Evolutionary conservation across 148 eudicot species (phyloP), one percentile per base, ranked within the genome.

Genomic region (Camellia sinensis): DNA sequence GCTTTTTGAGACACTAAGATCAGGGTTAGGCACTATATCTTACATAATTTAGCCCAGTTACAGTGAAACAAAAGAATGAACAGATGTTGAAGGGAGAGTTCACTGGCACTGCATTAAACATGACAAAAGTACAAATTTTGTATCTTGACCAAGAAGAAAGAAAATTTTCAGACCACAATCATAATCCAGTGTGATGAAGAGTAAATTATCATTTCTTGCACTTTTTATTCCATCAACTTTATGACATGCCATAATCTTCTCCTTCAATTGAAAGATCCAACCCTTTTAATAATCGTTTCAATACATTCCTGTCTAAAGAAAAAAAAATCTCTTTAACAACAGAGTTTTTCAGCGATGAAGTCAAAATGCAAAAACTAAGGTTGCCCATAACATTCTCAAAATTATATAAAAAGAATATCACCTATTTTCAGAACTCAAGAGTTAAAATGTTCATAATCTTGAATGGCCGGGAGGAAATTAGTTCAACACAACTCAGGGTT

Each of bases 71-170:
- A 21, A 50, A 18, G 17, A 75, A 41, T 0, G 7, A 75, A 41
- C 68, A 61, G 79, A 76, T 46, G 78, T 61, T 40, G 45, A 22
- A 63, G 60, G 14, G 64, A 63, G 60, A 72, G 43, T 7, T 76
- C 69, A 62, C 54, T 46, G 9, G 18, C 69, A 62, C 54, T 46
- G 9, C 41, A 44, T 40, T 7, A 18, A 43, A 62, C 43, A 2
- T 0, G 61, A 29, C n/a, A 45, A 61, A 12, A 2, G 19, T 19
- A 14, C 7, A 62, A 45, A 13, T 43, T 45, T 37, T 19, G 64
- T 13, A 76, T 46, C 54, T 63, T 21, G 79, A 5, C 53, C 54
- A 63, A 45, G 44, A 45, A 76, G 12, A 21, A 76, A 5, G 12
- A 76, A 45, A 76, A 11, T 63, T 62, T 63, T 40, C 17, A 45